Evolutionary conservation across 73 alveolate genomes (phyloP), one percentile per base, ranked within the genome.

Genomic region (Symbiodinium pilosum): DNA sequence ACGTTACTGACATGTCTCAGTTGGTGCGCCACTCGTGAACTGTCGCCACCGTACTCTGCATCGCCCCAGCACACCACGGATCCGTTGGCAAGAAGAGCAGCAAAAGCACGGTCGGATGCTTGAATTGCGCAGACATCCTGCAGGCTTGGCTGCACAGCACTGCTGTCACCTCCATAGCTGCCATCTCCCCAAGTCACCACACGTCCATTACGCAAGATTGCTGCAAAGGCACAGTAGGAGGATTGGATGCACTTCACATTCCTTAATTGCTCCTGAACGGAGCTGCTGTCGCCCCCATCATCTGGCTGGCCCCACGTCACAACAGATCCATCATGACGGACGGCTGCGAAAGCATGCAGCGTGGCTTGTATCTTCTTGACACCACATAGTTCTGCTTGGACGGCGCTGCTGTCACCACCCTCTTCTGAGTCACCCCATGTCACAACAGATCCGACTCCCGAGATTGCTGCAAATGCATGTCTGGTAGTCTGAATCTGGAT

Each of bases 241-340:
- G 81, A 32, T 64, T 64, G 81, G 81, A 64, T 64, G 81, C 81
- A 64, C 38, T 1, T 12, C 18, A 64, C 81, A 14, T 64, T 64
- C 81, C 81, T 64, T 38, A 64, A 64, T 38, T 64, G 81, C 81
- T 64, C 81, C 30, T 64, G 81, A 18, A 64, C 81, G 12, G 32
- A 4, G 81, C 81, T 64, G 81, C 81, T 64, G 81, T 64, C 81
- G 9, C 81, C 81, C 38, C 81, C 81, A 64, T 64, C 81, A 64
- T 64, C 81, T n/a, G 81, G 38, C 81, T 64, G 81, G 34, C 81
- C 81, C 81, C 81, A 64, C 12, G 81, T 24, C 30, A 64, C 81
- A 38, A 64, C 81, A 32, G 81, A 64, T 64, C 81, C 81, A 28
- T 64, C 81, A 9, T 24, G 38, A 28, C 81, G 14, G 81, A 64